Percentiles rank a stretch among this genome's conserved stretches.
These are phyloP conservation scores for Extremus antarcticus DNA, from an alignment of 495 filamentous ascomycete genomes.

Conservation along the genomic window DNA sequence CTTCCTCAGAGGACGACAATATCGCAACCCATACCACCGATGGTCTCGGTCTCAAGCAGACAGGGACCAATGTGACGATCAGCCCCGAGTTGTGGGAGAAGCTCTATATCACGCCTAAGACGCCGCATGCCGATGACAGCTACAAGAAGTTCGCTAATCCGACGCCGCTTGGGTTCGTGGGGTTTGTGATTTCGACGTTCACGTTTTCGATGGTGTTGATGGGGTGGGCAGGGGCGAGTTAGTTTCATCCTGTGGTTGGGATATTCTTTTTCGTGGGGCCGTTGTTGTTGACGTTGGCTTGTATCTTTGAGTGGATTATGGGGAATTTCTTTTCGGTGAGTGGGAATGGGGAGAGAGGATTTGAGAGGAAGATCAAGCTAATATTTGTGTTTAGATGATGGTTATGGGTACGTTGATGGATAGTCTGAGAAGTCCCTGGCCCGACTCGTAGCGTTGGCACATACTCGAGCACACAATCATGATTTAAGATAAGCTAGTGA, in stretches of 20 bases:
- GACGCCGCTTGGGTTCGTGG: conserved; percentile 44
- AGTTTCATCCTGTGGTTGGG: conserved; percentile 41
- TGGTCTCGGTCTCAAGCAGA: conserved; percentile 11
- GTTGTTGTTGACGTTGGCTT: conserved; percentile 13
- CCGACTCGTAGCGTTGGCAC: no score
- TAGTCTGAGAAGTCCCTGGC: no score
- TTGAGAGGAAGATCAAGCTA: neutral
- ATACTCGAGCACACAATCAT: neutral
- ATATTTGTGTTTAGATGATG: conserved; percentile 39
- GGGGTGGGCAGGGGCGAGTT: conserved; percentile 43
- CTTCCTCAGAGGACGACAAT: neutral
- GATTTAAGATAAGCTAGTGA: neutral
- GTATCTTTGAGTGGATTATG: conserved; percentile 20
- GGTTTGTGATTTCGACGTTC: conserved; percentile 40
- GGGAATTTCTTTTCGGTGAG: conserved; percentile 49
- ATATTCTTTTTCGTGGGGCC: conserved; percentile 20
- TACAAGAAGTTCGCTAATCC: conserved; percentile 43
- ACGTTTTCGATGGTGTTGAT: conserved; percentile 37
- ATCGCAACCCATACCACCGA: conserved; percentile 1
- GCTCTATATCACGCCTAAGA: conserved; percentile 46
- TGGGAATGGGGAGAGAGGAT: conserved; percentile 21
- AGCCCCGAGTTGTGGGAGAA: conserved; percentile 49
- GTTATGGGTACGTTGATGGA: conserved; percentile 36
- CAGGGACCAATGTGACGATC: conserved; percentile 15
- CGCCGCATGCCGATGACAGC: conserved; percentile 37